A percentile compares a stretch with the other conserved stretches of the same genome.
phyloP scores from a whole-genome alignment of 345 rosid species.

The Brassica nigra region DNA sequence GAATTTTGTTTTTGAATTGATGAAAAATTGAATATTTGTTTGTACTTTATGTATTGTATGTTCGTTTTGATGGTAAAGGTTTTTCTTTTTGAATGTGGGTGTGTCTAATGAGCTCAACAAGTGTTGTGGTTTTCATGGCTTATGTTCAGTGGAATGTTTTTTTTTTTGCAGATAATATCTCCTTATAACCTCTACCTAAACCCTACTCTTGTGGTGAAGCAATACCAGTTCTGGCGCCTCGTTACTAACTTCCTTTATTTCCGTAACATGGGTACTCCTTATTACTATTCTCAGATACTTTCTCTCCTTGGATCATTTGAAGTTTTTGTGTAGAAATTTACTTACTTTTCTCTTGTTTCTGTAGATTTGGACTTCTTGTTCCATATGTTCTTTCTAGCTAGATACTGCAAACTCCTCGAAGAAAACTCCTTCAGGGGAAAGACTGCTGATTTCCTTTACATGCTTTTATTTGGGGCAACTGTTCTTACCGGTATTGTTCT shows the following conservation, averaged over 20 bases:
- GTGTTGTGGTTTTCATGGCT: neutral
- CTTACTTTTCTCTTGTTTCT: neutral
- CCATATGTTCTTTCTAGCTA: constrained; percentile 98
- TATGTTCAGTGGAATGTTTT: neutral
- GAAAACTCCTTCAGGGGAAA: constrained; percentile 97
- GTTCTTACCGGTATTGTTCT: constrained; percentile 87
- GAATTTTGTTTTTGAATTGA: neutral
- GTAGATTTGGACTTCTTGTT: constrained; percentile 98
- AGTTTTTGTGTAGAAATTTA: neutral
- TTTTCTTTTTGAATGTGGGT: neutral
- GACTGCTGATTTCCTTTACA: constrained; percentile 97
- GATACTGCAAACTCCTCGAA: constrained; percentile 98
- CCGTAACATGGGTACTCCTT: constrained; percentile 79
- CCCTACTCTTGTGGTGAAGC: constrained; percentile 81
- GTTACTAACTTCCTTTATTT: constrained; percentile 91
- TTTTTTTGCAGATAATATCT: constrained; percentile 83
- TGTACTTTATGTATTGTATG: neutral
- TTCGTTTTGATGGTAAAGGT: neutral
- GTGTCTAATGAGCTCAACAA: neutral
- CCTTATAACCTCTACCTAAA: constrained; percentile 81
- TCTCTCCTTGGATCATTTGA: neutral
- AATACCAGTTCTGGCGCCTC: constrained; percentile 96
- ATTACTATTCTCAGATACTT: neutral
- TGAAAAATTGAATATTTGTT: neutral
- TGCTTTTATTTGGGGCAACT: constrained; percentile 95